Conservation (phyloP, 495 filamentous ascomycete species). For the Xylaria venustula region DNA sequence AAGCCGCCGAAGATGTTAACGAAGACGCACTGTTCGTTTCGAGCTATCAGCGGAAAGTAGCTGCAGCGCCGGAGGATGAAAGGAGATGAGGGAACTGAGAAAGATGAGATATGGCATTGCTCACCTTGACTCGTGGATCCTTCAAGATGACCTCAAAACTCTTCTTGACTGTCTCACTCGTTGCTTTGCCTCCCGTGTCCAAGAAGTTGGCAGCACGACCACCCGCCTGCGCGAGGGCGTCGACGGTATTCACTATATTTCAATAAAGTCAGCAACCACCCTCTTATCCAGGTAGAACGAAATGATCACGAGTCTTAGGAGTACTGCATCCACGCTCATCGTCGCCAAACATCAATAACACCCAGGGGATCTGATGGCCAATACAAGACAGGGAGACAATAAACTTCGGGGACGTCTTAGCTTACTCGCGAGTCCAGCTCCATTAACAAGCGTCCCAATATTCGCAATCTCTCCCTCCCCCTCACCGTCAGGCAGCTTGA, state of each 20-base stretch:
- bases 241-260: constrained; percentile 94
- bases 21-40: constrained; percentile 52
- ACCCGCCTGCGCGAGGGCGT: constrained; percentile 66
- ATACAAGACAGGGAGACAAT: too few species aligned
- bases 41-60: not conserved
- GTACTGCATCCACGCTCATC: too few species aligned
- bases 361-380: too few species aligned
- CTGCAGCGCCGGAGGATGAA: not conserved
- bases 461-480: constrained; percentile 37
- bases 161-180: constrained; percentile 75
- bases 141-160: constrained; percentile 70
- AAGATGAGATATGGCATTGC: not conserved
- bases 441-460: constrained; percentile 80
- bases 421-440: constrained; percentile 86
- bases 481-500: constrained; percentile 44
- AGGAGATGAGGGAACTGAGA: not conserved
- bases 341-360: too few species aligned
- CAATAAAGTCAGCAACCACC: too few species aligned
- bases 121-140: constrained; percentile 65
- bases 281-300: too few species aligned
- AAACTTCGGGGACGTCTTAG: too few species aligned
- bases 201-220: constrained; percentile 77
- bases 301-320: too few species aligned
- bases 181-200: constrained; percentile 89
- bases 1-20: constrained; percentile 92